Evolutionary conservation across 495 filamentous ascomycete genomes (phyloP).

Genomic region (Neurospora intermedia): DNA sequence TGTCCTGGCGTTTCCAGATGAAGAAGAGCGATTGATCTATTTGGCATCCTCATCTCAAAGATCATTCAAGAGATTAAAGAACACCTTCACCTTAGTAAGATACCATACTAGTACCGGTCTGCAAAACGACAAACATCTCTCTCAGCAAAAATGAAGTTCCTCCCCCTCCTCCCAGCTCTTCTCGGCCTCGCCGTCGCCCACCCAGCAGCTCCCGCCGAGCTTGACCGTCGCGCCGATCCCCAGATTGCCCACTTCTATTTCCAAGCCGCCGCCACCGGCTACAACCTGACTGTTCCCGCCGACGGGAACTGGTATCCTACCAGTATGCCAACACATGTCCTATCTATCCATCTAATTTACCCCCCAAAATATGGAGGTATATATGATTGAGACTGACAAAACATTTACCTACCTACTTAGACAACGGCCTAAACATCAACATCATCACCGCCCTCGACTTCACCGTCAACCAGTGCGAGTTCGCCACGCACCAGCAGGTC

Average conservation of each 20-base stretch:
- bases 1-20: background rate
- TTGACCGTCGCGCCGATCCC: conserved; percentile 10
- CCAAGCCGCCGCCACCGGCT: conserved; percentile 18
- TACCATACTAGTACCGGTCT: background rate
- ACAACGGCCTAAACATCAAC: conserved; percentile 18
- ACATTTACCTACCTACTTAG: background rate
- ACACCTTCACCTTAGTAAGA: background rate
- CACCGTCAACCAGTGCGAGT: conserved; percentile 16
- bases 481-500: conserved; percentile 11
- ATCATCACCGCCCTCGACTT: conserved; percentile 22
- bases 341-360: too few species aligned
- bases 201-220: conserved; percentile 6
- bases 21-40: background rate
- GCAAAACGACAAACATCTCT: background rate
- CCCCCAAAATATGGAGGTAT: too few species aligned
- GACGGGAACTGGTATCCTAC: conserved; percentile 15
- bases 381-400: background rate
- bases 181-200: conserved; percentile 5
- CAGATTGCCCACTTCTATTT: conserved; percentile 21
- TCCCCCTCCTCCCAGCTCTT: conserved; percentile 1
- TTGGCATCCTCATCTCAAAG: background rate
- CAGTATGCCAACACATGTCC: conserved; percentile 4
- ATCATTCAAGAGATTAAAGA: background rate
- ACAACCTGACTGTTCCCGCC: conserved; percentile 18
- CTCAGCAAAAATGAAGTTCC: conserved; percentile 8